These are phyloP conservation scores for Bolboschoenus planiculmis DNA, from an alignment of 176 grass and related monocot genomes.

Conservation along the genomic window DNA sequence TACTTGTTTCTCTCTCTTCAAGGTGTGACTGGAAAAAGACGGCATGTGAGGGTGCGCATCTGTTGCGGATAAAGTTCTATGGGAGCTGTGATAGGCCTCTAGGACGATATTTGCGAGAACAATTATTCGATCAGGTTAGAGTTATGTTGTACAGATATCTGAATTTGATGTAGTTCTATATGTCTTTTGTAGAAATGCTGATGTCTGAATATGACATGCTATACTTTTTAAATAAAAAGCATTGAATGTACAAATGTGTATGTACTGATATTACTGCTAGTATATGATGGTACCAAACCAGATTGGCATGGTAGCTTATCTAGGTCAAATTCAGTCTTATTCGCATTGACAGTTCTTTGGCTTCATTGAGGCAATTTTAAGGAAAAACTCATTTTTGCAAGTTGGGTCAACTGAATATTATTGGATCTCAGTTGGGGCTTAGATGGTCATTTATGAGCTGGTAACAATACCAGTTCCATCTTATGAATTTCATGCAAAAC, in stretches of 20 bases:
- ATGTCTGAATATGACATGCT: background rate
- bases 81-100: conserved; percentile 83
- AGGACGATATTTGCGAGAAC: conserved; percentile 81
- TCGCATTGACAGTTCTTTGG: background rate
- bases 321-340: background rate
- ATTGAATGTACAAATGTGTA: background rate
- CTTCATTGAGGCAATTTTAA: background rate
- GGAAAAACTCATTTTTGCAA: background rate
- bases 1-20: conserved; percentile 93
- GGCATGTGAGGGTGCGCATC: conserved; percentile 73
- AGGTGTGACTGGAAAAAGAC: conserved; percentile 78
- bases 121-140: conserved; percentile 95
- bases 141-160: background rate
- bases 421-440: background rate
- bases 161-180: background rate
- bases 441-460: background rate
- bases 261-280: background rate
- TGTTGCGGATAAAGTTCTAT: conserved; percentile 98
- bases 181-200: background rate
- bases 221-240: background rate
- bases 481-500: conserved; percentile 6
- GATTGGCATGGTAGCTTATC: background rate
- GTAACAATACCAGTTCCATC: background rate
- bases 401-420: background rate
- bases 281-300: background rate